Percentiles rank a stretch among this genome's conserved stretches.
Conservation (phyloP, 148 eudicot species). For the Rhododendron vialii region DNA sequence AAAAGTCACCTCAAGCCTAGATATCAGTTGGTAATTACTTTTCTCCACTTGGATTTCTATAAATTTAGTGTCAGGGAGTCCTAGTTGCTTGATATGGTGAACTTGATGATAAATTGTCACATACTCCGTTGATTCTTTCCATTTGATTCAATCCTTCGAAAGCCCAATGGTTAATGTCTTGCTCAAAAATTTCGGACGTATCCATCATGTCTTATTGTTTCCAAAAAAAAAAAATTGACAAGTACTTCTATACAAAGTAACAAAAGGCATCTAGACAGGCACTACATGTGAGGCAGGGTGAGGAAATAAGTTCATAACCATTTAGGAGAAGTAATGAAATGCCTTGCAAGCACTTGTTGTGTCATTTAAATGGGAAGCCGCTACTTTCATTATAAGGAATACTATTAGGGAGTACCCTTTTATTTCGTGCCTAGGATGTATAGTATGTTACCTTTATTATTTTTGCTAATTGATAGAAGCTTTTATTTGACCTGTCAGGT, state of each 20-base stretch:
- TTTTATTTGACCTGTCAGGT: not conserved
- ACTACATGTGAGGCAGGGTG: not conserved
- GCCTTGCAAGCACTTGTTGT: not conserved
- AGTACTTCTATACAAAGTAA: not conserved
- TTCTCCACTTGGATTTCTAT: not conserved
- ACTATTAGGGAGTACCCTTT: not conserved
- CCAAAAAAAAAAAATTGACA: not conserved
- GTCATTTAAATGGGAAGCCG: not conserved
- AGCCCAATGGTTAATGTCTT: not conserved
- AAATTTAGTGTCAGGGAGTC: not conserved
- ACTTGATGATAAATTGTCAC: not conserved
- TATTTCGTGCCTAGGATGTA: not conserved
- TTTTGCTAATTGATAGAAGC: not conserved
- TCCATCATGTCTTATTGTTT: not conserved
- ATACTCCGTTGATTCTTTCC: not conserved
- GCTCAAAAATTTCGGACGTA: not conserved
- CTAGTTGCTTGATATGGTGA: not conserved
- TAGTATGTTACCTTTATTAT: not conserved
- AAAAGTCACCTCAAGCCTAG: not conserved
- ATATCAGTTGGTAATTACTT: constrained; percentile 5
- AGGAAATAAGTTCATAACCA: not conserved
- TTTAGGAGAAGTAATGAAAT: not conserved
- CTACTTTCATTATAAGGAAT: not conserved
- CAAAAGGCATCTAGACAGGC: not conserved
- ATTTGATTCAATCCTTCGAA: not conserved